Evolutionary conservation across 345 rosid genomes (phyloP).

Genomic region (Pistacia vera): DNA sequence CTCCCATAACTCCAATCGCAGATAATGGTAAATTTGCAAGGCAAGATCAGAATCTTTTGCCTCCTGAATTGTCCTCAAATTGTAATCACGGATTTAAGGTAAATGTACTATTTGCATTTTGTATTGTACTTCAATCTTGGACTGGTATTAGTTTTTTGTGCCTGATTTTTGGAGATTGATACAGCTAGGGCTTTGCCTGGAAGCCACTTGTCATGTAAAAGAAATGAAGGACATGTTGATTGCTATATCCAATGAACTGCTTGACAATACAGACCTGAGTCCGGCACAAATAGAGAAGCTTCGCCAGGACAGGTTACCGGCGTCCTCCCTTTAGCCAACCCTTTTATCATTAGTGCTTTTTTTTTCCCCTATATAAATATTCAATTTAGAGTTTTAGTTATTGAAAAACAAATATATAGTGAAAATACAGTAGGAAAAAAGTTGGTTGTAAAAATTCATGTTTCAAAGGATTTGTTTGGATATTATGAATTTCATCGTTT

Average conservation of each 20-base stretch:
- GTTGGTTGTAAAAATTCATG: not conserved
- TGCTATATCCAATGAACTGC: conserved; percentile 88
- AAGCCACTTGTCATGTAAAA: conserved; percentile 70
- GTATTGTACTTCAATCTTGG: conserved; percentile 14
- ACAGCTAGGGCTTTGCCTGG: conserved; percentile 89
- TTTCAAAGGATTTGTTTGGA: not conserved
- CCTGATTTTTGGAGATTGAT: conserved; percentile 34
- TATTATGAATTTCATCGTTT: conserved; percentile 1
- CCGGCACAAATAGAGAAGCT: conserved; percentile 69
- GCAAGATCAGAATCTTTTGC: conserved; percentile 52
- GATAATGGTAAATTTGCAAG: conserved; percentile 38
- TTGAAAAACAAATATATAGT: conserved; percentile 11
- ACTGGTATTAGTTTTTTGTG: conserved; percentile 23
- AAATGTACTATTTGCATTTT: conserved; percentile 19
- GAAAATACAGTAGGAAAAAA: conserved; percentile 13
- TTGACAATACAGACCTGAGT: conserved; percentile 74
- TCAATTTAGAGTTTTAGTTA: conserved; percentile 11
- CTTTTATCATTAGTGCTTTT: conserved; percentile 10
- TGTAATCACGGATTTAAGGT: conserved; percentile 89
- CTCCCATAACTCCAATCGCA: conserved; percentile 53
- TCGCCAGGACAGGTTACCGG: conserved; percentile 77
- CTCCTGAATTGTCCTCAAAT: conserved; percentile 63
- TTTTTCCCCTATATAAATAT: not conserved
- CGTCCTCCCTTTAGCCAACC: conserved; percentile 5
- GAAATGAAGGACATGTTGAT: conserved; percentile 87